Evolutionary conservation across 371 early-diverging fungal genomes (phyloP).

Genomic region (Chytridiales sp.): DNA sequence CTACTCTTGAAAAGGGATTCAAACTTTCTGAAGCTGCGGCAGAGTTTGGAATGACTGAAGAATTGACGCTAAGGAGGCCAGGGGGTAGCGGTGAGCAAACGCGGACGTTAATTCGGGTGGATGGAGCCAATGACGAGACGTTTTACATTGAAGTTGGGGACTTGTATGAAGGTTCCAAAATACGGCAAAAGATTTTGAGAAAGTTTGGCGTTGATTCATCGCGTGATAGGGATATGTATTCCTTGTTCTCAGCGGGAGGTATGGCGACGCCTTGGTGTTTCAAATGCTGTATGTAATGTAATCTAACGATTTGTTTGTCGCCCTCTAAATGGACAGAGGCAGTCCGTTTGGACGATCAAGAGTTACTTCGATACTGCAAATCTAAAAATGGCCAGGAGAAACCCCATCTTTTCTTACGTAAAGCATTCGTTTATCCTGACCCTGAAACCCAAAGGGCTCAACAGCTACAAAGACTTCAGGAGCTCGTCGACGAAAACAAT

Average conservation of each 20-base stretch:
- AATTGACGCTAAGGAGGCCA: neutral
- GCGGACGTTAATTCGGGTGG: neutral
- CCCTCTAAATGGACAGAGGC: no score
- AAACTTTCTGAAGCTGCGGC: neutral
- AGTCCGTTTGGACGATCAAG: conserved; percentile 27
- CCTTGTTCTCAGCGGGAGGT: no score
- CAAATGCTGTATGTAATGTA: no score
- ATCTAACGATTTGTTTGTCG: no score
- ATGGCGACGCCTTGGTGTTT: no score
- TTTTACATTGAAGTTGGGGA: neutral
- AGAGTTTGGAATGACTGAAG: neutral
- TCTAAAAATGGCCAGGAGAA: conserved; percentile 24
- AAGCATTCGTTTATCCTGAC: conserved; percentile 1
- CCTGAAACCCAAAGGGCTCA: conserved; percentile 2
- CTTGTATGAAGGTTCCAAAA: neutral
- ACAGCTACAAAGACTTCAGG: conserved; percentile 8
- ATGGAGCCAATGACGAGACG: neutral
- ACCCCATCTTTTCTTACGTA: conserved; percentile 11
- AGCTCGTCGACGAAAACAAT: conserved; percentile 8
- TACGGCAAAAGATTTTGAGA: conserved; percentile 6
- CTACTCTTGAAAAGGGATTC: neutral
- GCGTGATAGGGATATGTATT: neutral
- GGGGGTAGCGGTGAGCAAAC: neutral
- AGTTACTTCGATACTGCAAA: conserved; percentile 28
- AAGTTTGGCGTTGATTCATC: neutral